Conservation (phyloP, 2,329 filamentous ascomycete species). For the Xylogone sp. region DNA sequence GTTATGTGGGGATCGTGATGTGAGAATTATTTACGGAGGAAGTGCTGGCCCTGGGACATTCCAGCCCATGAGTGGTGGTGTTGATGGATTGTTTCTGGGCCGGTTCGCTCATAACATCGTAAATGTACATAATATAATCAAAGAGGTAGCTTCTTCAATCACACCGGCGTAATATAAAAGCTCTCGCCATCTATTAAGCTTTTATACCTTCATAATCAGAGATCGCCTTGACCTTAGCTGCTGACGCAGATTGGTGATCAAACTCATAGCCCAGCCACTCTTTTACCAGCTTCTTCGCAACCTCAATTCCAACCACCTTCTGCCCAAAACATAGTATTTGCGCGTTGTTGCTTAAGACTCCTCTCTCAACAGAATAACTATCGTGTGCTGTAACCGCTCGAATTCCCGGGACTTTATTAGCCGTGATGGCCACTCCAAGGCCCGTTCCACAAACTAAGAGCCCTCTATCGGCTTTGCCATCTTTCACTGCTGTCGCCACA, state of each 20-base stretch:
- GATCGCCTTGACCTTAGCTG: slow-evolving; percentile 20
- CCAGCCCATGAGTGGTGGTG: slow-evolving; percentile 58
- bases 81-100: slow-evolving; percentile 79
- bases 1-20: slow-evolving; percentile 58
- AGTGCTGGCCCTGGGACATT: slow-evolving; percentile 79
- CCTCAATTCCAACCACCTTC: slow-evolving; percentile 75
- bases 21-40: slow-evolving; percentile 76
- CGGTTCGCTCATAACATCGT: slow-evolving; percentile 75
- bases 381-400: slow-evolving; percentile 88
- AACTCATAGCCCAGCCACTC: slow-evolving; percentile 87
- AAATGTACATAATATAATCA: slow-evolving; percentile 30
- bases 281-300: slow-evolving; percentile 70
- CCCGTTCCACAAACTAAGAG: slow-evolving; percentile 83
- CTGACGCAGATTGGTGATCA: slow-evolving; percentile 42
- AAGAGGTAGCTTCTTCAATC: too few species aligned
- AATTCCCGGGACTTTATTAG: slow-evolving; percentile 82
- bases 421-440: slow-evolving; percentile 80
- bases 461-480: slow-evolving; percentile 69
- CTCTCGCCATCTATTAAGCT: too few species aligned
- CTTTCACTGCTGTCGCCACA: slow-evolving; percentile 58
- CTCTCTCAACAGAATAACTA: slow-evolving; percentile 76
- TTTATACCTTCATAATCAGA: slow-evolving; percentile 16
- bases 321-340: slow-evolving; percentile 86
- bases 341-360: slow-evolving; percentile 78
- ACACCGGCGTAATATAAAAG: too few species aligned